Percentiles rank a stretch among this genome's conserved stretches.
These are phyloP conservation scores for Entomortierella parvispora DNA, from an alignment of 192 early-diverging fungal genomes.

Conservation along the genomic window DNA sequence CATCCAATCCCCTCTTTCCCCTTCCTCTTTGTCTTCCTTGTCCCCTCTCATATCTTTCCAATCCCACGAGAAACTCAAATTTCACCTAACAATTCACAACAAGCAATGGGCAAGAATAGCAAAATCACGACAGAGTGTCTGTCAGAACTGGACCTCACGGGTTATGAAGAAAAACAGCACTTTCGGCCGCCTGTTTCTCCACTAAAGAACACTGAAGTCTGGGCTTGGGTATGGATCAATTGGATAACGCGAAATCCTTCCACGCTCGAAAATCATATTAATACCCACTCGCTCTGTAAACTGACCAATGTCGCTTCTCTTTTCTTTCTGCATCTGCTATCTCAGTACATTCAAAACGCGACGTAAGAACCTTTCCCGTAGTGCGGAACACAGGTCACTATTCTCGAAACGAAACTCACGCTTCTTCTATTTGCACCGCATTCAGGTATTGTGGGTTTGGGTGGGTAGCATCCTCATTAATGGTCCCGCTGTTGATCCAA, in stretches of 20 bases:
- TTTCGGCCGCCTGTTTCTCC: background rate
- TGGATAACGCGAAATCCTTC: no score
- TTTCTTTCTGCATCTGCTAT: background rate
- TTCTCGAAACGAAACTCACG: background rate
- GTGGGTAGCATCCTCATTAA: background rate
- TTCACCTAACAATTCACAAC: no score
- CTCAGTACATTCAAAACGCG: slow-evolving; percentile 40
- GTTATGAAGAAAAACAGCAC: slow-evolving; percentile 32
- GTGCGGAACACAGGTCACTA: no score
- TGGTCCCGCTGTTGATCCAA: slow-evolving; percentile 31
- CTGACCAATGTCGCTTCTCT: background rate
- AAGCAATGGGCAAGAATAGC: background rate
- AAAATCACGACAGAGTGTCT: background rate
- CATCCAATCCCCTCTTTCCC: background rate
- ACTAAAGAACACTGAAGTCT: slow-evolving; percentile 28
- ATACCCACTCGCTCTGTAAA: no score
- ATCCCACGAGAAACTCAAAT: background rate
- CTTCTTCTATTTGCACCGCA: background rate
- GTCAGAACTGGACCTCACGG: slow-evolving; percentile 11
- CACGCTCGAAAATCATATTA: no score
- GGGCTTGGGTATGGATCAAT: slow-evolving; percentile 45
- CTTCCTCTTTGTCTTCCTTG: background rate
- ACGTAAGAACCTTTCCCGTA: slow-evolving; percentile 20
- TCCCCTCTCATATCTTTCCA: background rate
- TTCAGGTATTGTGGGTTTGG: slow-evolving; percentile 33